phyloP scores from a whole-genome alignment of 345 rosid genomes.

The Populus alba region DNA sequence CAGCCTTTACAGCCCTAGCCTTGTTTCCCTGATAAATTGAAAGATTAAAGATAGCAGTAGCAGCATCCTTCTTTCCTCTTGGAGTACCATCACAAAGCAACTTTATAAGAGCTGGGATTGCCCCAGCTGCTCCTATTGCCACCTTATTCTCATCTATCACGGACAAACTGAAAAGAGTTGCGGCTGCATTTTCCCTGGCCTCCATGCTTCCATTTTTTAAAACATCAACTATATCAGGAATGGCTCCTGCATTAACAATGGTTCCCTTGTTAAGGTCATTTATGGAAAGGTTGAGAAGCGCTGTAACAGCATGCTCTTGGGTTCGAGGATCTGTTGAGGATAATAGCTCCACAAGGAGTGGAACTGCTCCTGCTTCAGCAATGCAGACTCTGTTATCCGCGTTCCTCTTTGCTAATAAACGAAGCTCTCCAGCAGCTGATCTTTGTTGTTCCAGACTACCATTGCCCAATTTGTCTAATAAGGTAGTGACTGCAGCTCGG shows the following conservation, averaged over 20 bases:
- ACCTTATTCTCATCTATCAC: conserved; percentile 97
- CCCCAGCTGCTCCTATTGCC: conserved; percentile 93
- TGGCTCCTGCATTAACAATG: conserved; percentile 93
- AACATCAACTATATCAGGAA: conserved; percentile 88
- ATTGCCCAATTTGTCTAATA: conserved; percentile 59
- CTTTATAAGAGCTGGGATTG: conserved; percentile 82
- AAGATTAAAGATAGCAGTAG: conserved; percentile 92
- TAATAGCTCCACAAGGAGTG: conserved; percentile 77
- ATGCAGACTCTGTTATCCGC: conserved; percentile 92
- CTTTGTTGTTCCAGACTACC: conserved; percentile 76
- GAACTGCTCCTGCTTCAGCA: conserved; percentile 94
- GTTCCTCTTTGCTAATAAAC: conserved; percentile 89
- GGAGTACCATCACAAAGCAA: conserved; percentile 86
- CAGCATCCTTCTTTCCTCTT: conserved; percentile 94
- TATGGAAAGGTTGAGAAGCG: conserved; percentile 94
- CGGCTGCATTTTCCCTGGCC: conserved; percentile 98
- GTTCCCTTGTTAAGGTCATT: conserved; percentile 85
- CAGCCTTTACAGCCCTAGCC: conserved; percentile 90
- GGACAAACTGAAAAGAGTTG: conserved; percentile 92
- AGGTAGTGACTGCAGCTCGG: conserved; percentile 54
- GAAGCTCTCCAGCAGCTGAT: conserved; percentile 94
- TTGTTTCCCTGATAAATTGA: conserved; percentile 95
- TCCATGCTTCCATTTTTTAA: conserved; percentile 90
- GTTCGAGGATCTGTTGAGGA: conserved; percentile 80
- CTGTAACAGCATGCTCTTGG: conserved; percentile 96